Base-by-base conservation (phyloP, 2,329 filamentous ascomycete genomes). In the Escovopsis sp. region DNA sequence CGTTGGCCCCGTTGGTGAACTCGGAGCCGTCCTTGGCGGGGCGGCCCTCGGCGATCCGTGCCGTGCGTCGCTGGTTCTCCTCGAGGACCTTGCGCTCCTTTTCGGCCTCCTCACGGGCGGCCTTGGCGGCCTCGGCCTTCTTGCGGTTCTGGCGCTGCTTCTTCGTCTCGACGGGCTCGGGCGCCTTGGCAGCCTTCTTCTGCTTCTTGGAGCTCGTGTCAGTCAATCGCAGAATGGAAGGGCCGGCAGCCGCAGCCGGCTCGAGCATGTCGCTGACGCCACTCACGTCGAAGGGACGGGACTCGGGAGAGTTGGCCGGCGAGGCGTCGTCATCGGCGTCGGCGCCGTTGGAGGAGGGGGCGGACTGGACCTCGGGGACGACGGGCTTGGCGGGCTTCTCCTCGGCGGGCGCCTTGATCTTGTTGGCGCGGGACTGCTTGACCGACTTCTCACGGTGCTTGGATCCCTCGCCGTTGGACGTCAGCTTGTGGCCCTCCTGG, bases 181-280 rank as follows among this genome's bases (percentile, higher is more conserved):
- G 69, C 34, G 70, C 66, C 65, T 79, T 76, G 50, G 69, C 64
- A 53, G 73, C 68, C 63, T 78, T 78, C 48, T 70, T 65, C 62
- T 79, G 79, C 47, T 74, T 67, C 63, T 80, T 74, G 56, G 72
- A 64, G 71, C 76, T 54, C 62, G 74, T 57, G 47, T 79, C 78
- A 42, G 82, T 91, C 48, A 96, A 69, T 47, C 84, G 84, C 47
- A 95, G 69, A 38, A 93, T 76, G 0, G 79, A 79, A 20, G 86
- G 82, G 41, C 76, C 81, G 33, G 76, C 58, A 33, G 76, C 58
- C 3, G 74, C 61, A 35, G 74, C 64, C 39, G 81, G 68, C 62
- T 94, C 87, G 13, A 96, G 78, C 89, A 96, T 96, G 62, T 95
- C 89, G 42, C 82, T 82, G 43, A 95, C 76, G 56, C 84, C 84